These are phyloP conservation scores for Theobroma cacao DNA, from an alignment of 345 rosid species.

Conservation along the genomic window DNA sequence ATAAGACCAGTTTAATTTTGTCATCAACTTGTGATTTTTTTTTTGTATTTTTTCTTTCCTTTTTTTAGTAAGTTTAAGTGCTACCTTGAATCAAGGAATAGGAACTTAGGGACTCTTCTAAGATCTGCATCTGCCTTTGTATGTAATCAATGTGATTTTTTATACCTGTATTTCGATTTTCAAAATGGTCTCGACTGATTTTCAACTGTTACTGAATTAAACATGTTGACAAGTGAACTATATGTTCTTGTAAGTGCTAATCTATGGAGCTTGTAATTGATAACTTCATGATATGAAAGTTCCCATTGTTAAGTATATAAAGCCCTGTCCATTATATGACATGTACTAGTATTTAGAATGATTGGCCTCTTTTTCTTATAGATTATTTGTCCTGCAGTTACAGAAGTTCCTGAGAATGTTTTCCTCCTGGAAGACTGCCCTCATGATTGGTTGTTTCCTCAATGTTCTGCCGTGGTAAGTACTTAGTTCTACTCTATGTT, in stretches of 20 bases:
- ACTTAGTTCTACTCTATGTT: not conserved
- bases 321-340: not conserved
- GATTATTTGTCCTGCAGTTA: slow-evolving; percentile 45
- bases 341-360: not conserved
- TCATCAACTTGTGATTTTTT: not conserved
- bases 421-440: slow-evolving; percentile 93
- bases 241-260: not conserved
- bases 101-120: not conserved
- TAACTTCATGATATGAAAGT: not conserved
- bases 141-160: not conserved
- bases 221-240: not conserved
- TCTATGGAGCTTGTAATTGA: not conserved
- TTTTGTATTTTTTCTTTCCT: not conserved
- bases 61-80: not conserved
- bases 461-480: slow-evolving; percentile 92
- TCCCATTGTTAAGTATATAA: not conserved
- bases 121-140: not conserved
- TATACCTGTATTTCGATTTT: not conserved
- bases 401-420: slow-evolving; percentile 61
- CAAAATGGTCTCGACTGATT: not conserved
- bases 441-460: slow-evolving; percentile 99
- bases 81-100: not conserved
- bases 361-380: not conserved
- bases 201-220: not conserved
- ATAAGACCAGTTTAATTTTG: not conserved